phyloP scores from a whole-genome alignment of 2,329 filamentous ascomycete species.

The Colletotrichum melonis region DNA sequence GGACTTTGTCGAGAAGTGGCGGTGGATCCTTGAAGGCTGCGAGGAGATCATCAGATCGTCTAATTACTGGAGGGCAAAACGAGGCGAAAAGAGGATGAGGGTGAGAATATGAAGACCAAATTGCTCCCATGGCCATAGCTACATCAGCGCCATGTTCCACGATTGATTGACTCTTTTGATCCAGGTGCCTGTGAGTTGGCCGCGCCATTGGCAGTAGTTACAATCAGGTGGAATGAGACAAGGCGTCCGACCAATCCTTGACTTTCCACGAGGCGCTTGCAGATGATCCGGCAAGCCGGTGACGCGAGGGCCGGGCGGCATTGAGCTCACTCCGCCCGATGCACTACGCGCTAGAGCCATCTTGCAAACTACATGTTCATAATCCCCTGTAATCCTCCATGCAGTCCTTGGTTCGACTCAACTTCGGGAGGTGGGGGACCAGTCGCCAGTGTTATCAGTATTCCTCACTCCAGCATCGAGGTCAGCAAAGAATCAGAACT shows the following conservation, averaged over 20 bases:
- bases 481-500: neutral
- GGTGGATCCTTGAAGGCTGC: slow-evolving; percentile 50
- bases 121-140: neutral
- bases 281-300: neutral
- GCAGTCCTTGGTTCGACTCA: neutral
- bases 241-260: neutral
- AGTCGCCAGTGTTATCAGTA: neutral
- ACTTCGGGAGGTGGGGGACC: neutral
- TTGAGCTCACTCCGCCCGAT: neutral
- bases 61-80: slow-evolving; percentile 46
- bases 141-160: neutral
- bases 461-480: neutral
- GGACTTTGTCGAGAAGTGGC: slow-evolving; percentile 58
- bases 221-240: neutral
- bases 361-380: neutral
- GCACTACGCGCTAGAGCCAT: neutral
- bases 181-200: neutral
- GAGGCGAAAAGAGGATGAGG: slow-evolving; percentile 11
- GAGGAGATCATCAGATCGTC: slow-evolving; percentile 49
- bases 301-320: neutral
- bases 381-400: neutral
- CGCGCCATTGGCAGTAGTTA: neutral
- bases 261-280: neutral
- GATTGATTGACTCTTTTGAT: neutral
- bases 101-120: neutral